phyloP scores from a whole-genome alignment of 106 monocot species.

The Allium fistulosum region DNA sequence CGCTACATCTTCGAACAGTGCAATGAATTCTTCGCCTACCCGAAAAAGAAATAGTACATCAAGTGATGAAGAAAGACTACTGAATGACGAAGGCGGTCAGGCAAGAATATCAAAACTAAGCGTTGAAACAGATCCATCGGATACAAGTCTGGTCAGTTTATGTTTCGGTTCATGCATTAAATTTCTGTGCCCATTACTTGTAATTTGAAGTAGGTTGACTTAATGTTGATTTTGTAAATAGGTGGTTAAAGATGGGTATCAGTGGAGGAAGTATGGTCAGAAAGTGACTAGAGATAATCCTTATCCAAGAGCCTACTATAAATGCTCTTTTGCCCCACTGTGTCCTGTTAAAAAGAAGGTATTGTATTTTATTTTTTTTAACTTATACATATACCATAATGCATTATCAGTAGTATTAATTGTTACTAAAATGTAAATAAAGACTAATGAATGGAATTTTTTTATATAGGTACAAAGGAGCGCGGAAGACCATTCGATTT shows the following conservation, averaged over 20 bases:
- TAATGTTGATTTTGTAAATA: not conserved
- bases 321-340: conserved; percentile 68
- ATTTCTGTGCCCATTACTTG: not conserved
- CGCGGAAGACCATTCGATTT: conserved; percentile 31
- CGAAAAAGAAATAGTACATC: conserved; percentile 9
- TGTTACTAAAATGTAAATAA: not conserved
- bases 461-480: conserved; percentile 48
- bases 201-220: too few species aligned
- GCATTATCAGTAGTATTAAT: too few species aligned
- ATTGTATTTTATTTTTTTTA: not conserved
- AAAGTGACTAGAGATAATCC: conserved; percentile 77
- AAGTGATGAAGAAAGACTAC: not conserved
- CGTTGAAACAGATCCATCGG: conserved; percentile 17
- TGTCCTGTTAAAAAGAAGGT: conserved; percentile 95
- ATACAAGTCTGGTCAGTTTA: conserved; percentile 12
- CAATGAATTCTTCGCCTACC: not conserved
- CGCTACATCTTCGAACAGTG: not conserved
- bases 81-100: conserved; percentile 1
- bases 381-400: not conserved
- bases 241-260: conserved; percentile 67
- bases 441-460: not conserved
- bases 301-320: conserved; percentile 75
- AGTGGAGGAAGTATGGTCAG: conserved; percentile 80
- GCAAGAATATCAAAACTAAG: conserved; percentile 16
- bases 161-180: not conserved